Evolutionary conservation across 1,139 yeast species (phyloP).

Genomic region (Suhomyces bribrorum): DNA sequence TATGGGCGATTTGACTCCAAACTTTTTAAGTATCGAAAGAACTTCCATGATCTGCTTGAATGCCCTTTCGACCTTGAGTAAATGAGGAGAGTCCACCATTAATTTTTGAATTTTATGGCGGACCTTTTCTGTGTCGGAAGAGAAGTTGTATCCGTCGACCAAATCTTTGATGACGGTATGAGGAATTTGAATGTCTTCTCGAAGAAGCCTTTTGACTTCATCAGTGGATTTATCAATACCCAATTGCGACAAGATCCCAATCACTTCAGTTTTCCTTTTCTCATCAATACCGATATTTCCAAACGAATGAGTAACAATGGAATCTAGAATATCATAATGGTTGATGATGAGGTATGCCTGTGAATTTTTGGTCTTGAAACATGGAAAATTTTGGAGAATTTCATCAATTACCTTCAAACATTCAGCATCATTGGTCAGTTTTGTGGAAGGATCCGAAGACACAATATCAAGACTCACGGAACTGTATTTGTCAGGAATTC

Average conservation of each 20-base stretch:
- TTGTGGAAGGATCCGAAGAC: slow-evolving; percentile 47
- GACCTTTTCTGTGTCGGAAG: slow-evolving; percentile 65
- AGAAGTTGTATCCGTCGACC: slow-evolving; percentile 75
- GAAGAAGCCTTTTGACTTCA: slow-evolving; percentile 64
- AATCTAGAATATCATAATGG: slow-evolving; percentile 76
- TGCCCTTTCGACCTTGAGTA: slow-evolving; percentile 62
- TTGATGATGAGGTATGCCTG: slow-evolving; percentile 64
- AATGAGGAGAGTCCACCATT: slow-evolving; percentile 73
- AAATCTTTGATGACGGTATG: slow-evolving; percentile 78
- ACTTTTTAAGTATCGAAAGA: slow-evolving; percentile 49
- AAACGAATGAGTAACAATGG: slow-evolving; percentile 63
- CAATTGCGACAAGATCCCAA: slow-evolving; percentile 70
- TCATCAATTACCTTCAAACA: slow-evolving; percentile 81
- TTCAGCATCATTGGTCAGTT: slow-evolving; percentile 75
- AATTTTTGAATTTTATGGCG: slow-evolving; percentile 60
- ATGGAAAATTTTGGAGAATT: slow-evolving; percentile 62
- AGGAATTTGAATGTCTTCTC: slow-evolving; percentile 72
- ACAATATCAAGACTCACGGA: slow-evolving; percentile 87
- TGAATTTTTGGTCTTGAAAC: slow-evolving; percentile 50
- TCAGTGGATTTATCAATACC: slow-evolving; percentile 70
- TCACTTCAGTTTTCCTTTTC: slow-evolving; percentile 66
- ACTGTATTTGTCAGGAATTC: slow-evolving; percentile 76
- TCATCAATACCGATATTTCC: slow-evolving; percentile 68
- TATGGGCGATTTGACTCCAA: slow-evolving; percentile 47
- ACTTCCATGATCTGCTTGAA: slow-evolving; percentile 61